Percentiles rank a stretch among this genome's conserved stretches.
Evolutionary conservation across 2,329 filamentous ascomycete species (phyloP).

Genomic region (Fusarium illudens): DNA sequence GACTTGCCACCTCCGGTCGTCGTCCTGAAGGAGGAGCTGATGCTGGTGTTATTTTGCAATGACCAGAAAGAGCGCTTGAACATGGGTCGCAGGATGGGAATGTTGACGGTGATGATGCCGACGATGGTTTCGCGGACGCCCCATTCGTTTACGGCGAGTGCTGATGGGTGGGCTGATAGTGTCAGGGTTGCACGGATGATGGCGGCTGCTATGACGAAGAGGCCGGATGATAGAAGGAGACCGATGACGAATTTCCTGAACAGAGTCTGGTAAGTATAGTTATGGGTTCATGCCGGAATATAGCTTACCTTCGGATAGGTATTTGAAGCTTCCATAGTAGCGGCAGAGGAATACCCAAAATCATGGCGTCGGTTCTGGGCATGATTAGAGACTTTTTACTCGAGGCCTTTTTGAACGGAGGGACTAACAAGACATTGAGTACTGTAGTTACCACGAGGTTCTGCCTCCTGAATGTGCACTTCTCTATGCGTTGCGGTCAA

Average conservation of each 20-base stretch:
- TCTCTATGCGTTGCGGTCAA: background rate
- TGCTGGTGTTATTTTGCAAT: background rate
- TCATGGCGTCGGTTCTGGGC: constrained; percentile 24
- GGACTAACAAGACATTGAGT: constrained; percentile 35
- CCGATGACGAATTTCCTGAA: constrained; percentile 39
- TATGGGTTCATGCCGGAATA: accelerated
- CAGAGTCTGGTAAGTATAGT: background rate
- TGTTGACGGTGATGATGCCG: constrained; percentile 50
- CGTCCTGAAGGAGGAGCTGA: constrained; percentile 7
- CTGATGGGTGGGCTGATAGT: constrained; percentile 33
- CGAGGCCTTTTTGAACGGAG: accelerated
- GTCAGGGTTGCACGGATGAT: constrained; percentile 37
- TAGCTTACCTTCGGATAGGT: constrained; percentile 29
- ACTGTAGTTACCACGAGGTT: constrained; percentile 34
- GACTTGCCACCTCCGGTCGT: constrained; percentile 10
- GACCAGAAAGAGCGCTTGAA: constrained; percentile 30
- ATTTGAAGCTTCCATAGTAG: constrained; percentile 37
- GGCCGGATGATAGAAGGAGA: constrained; percentile 38
- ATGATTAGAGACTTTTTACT: background rate
- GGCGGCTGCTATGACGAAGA: constrained; percentile 42
- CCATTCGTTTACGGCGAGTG: constrained; percentile 39
- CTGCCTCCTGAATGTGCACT: constrained; percentile 27
- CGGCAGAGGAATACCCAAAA: constrained; percentile 32
- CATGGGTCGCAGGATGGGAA: constrained; percentile 22
- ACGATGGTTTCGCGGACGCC: constrained; percentile 47